These are phyloP conservation scores for Dryadomyces quercus-mongolicae DNA, from an alignment of 2,329 filamentous ascomycete species.

Conservation along the genomic window DNA sequence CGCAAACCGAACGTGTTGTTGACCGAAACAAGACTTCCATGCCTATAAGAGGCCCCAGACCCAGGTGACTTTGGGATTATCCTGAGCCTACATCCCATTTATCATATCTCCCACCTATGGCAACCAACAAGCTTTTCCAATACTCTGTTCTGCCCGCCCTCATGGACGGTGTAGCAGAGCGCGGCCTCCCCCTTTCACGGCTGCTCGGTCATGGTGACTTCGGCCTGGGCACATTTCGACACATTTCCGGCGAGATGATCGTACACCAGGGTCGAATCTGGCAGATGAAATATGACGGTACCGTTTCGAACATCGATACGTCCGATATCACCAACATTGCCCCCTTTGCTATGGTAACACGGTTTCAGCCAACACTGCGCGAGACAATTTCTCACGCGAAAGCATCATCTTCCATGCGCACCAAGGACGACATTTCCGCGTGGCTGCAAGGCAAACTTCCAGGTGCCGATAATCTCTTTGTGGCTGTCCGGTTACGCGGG, in stretches of 20 bases:
- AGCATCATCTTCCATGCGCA: slow-evolving; percentile 10
- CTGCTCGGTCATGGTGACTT: slow-evolving; percentile 21
- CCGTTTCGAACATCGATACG: slow-evolving; percentile 14
- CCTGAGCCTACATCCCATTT: too few relatives aligned
- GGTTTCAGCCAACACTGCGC: slow-evolving; percentile 15
- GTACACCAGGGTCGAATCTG: slow-evolving; percentile 19
- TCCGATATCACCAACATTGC: slow-evolving; percentile 14
- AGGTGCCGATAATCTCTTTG: slow-evolving; percentile 18
- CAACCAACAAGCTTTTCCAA: slow-evolving; percentile 21
- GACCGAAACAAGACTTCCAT: background rate
- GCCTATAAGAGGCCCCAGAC: background rate
- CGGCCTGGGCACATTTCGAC: slow-evolving; percentile 22
- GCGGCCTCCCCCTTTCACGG: slow-evolving; percentile 17
- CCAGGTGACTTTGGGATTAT: too few relatives aligned
- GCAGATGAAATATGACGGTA: slow-evolving; percentile 23
- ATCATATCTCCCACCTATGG: slow-evolving; percentile 12
- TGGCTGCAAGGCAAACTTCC: slow-evolving; percentile 15
- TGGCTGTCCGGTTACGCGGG: slow-evolving; percentile 19
- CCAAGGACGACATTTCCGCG: slow-evolving; percentile 17
- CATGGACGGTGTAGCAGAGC: slow-evolving; percentile 22
- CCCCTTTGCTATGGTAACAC: slow-evolving; percentile 22
- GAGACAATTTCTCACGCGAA: background rate
- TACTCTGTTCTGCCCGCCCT: slow-evolving; percentile 23
- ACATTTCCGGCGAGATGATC: slow-evolving; percentile 24
- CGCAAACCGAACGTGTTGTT: background rate